Evolutionary conservation across 371 early-diverging fungal species (phyloP).

Genomic region (Rhizopus arrhizus): DNA sequence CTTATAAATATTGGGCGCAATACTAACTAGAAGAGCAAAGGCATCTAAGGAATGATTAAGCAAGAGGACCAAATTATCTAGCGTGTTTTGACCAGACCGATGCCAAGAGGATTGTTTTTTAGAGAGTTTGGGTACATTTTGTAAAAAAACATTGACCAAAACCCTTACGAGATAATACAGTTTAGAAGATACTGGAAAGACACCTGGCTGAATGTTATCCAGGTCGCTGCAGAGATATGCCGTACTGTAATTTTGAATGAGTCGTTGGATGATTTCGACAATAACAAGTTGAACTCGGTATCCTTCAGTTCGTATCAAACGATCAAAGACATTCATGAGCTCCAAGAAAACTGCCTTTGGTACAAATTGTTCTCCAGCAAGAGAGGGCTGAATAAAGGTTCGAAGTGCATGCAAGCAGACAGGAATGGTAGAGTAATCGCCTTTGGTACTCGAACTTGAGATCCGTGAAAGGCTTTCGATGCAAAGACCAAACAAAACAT

Average conservation of each 20-base stretch:
- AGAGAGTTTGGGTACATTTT: constrained; percentile 45
- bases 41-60: constrained; percentile 50
- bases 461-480: constrained; percentile 63
- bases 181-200: constrained; percentile 48
- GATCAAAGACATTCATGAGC: constrained; percentile 64
- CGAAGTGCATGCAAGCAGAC: constrained; percentile 46
- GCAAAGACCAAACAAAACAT: constrained; percentile 66
- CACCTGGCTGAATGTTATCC: constrained; percentile 41
- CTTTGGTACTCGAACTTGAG: constrained; percentile 40
- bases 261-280: constrained; percentile 48
- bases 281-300: constrained; percentile 48
- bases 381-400: constrained; percentile 47
- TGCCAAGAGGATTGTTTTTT: constrained; percentile 30
- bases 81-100: constrained; percentile 13
- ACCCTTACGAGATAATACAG: constrained; percentile 52
- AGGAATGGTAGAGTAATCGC: constrained; percentile 36
- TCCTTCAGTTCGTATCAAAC: constrained; percentile 59
- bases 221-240: constrained; percentile 48
- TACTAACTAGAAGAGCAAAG: constrained; percentile 39
- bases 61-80: constrained; percentile 28
- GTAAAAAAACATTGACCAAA: constrained; percentile 54
- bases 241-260: constrained; percentile 47
- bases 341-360: constrained; percentile 64
- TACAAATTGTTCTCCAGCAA: constrained; percentile 46
- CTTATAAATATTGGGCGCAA: constrained; percentile 45